Evolutionary conservation across 495 filamentous ascomycete genomes (phyloP).

Genomic region (Aspergillus ellipticus): DNA sequence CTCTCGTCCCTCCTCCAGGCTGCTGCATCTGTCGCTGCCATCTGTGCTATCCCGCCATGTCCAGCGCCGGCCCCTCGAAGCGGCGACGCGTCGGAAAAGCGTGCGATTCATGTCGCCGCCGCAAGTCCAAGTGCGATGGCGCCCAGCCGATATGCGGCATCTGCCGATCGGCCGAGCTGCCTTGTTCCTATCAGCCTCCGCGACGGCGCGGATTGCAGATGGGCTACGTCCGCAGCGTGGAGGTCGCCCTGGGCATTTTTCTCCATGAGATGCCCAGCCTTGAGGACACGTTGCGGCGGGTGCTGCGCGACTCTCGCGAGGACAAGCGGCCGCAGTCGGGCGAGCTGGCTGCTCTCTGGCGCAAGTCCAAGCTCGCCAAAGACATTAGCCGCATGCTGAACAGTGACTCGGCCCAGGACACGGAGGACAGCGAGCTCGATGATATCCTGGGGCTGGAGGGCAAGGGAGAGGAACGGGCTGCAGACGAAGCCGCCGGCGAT

Average conservation of each 20-base stretch:
- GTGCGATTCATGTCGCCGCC: slow-evolving; percentile 58
- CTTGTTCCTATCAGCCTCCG: slow-evolving; percentile 57
- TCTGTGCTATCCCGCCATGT: neutral
- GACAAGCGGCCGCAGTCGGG: slow-evolving; percentile 32
- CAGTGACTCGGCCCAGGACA: neutral
- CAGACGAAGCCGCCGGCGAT: too few species aligned
- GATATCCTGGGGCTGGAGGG: neutral
- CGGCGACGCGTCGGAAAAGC: slow-evolving; percentile 55
- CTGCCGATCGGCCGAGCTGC: slow-evolving; percentile 47
- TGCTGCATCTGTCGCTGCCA: too few species aligned
- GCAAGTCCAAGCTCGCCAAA: slow-evolving; percentile 21
- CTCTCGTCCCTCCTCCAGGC: too few species aligned
- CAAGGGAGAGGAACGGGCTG: too few species aligned
- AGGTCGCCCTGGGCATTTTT: slow-evolving; percentile 44
- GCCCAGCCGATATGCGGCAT: slow-evolving; percentile 53
- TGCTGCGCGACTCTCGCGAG: slow-evolving; percentile 39
- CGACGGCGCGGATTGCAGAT: slow-evolving; percentile 61
- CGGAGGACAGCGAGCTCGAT: neutral
- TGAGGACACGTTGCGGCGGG: slow-evolving; percentile 26
- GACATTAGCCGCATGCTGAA: slow-evolving; percentile 18
- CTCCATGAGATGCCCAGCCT: slow-evolving; percentile 27
- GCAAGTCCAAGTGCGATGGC: slow-evolving; percentile 59
- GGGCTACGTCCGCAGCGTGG: slow-evolving; percentile 61
- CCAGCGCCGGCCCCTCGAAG: slow-evolving; percentile 14
- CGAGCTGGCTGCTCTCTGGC: slow-evolving; percentile 21